phyloP scores from a whole-genome alignment of 768 basidiomycete species.

The Tricholoma sp. region DNA sequence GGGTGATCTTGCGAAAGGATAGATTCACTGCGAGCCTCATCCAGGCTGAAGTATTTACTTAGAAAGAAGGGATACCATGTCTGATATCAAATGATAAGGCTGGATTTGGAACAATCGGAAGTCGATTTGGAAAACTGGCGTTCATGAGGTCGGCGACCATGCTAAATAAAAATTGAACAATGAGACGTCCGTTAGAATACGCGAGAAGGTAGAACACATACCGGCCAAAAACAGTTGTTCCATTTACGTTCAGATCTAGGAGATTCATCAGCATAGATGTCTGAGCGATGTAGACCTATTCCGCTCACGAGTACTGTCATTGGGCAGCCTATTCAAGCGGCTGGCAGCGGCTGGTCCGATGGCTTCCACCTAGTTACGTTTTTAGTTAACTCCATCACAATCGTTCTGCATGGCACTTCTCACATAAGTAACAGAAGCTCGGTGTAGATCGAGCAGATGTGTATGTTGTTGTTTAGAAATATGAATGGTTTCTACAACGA shows the following conservation, averaged over 20 bases:
- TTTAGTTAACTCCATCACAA: too few relatives aligned
- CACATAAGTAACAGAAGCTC: too few relatives aligned
- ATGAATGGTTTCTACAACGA: slow-evolving; percentile 1
- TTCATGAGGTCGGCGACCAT: slow-evolving; percentile 32
- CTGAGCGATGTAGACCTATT: neutral
- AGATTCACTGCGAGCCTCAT: too few relatives aligned
- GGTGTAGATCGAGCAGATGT: slow-evolving; percentile 31
- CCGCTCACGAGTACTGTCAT: slow-evolving; percentile 32
- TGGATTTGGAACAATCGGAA: slow-evolving; percentile 33
- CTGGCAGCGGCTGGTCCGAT: slow-evolving; percentile 28
- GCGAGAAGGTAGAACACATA: slow-evolving; percentile 3
- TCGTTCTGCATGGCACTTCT: too few relatives aligned
- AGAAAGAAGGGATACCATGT: slow-evolving; percentile 35
- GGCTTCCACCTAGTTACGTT: too few relatives aligned
- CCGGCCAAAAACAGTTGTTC: slow-evolving; percentile 38
- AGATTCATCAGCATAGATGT: neutral
- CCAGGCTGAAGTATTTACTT: neutral
- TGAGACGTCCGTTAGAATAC: too few relatives aligned
- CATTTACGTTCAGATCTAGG: slow-evolving; percentile 32
- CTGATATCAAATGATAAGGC: slow-evolving; percentile 30
- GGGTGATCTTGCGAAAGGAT: too few relatives aligned
- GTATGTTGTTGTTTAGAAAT: slow-evolving; percentile 30
- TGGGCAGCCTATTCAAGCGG: slow-evolving; percentile 29
- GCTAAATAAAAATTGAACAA: slow-evolving; percentile 10
- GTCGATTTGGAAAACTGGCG: slow-evolving; percentile 21